Base-by-base conservation (phyloP, 148 eudicot genomes). In the Vaccinium corymbosum region DNA sequence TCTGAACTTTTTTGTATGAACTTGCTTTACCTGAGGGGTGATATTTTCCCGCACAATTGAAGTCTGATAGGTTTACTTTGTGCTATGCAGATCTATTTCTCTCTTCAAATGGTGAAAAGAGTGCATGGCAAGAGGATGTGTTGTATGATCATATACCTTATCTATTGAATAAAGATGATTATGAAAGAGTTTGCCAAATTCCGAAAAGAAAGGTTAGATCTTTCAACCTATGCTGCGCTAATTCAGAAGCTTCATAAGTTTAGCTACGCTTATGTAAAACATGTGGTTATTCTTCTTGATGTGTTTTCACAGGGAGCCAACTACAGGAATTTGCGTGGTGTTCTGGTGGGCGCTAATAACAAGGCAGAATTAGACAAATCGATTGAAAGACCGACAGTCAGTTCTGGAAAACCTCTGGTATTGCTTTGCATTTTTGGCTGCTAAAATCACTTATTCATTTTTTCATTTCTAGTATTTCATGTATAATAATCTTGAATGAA, bases 121-220 rank as follows among this genome's bases (percentile, higher is more conserved):
- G 46, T 78, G 17, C 20, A 79, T 70, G 81, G 2, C 56, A 74
- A 46, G 81, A 62, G 27, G 27, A 72, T 29, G 77, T 57, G 78
- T 29, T 89, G 50, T 89, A 85, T 71, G 90, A 89, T 78, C 90
- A 89, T 35, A 76, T 80, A 38, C 90, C 90, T n/a, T 79, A 79
- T 59, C 17, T 80, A 25, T n/a, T 89, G 71, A 89, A 89, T 56
- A 75, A 82, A 9, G 90, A 89, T 80, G 90, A 89, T 57, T 86
- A 86, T 59, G 86, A 82, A 71, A 76, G 90, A 49, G 87, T 86
- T 14, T 86, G 87, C 62, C 89, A 7, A 0, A 80, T 89, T 16
- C 90, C 90, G 0, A 89, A 83, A 62, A 32, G 2, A 52, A 89
- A 89, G 90, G 90, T 83, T 72, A 68, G 73, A 27, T 68, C 16